Evolutionary conservation across 192 early-diverging fungal species (phyloP), one percentile per base, ranked within the genome.

Genomic region (Backusella psychrophila): DNA sequence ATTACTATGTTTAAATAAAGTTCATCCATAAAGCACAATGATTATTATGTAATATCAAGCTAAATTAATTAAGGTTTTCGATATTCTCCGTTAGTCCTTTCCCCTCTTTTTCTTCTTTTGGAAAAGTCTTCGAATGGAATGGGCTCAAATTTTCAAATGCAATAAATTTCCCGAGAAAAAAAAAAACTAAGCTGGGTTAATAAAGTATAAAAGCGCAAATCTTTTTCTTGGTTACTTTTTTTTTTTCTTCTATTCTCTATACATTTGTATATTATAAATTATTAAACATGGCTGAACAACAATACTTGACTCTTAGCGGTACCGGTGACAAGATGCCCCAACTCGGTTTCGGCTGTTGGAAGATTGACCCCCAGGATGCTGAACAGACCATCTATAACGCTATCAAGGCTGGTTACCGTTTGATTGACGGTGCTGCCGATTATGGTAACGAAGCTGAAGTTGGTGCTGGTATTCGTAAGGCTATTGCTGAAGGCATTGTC

Each of bases 371-470:
- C 41, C 77, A 86, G 11, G 44, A 66, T 19, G 76, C 85, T 42
- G 82, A 79, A 6, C 69, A 83, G 29, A 78, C 78, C 23, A 79
- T 88, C 46, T 75, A 80, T 72, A 79, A 83, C 71, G 83, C 52
- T 39, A 71, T 83, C 56, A 75, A 75, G 38, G 35, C 39, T 70
- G 81, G 76, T 31, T 81, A 84, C 75, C 76, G 83, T 46, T 69
- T 79, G 38, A 71, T 80, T 26, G 82, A 93, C 75, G 79, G 83
- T 66, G 91, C 90, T 46, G 81, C 84, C 38, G 85, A 85, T 66
- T 93, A 92, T 74, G 88, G 86, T 23, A 92, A 88, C 63, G 90
- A 92, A 66, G 78, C 78, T n/a, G 85, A 91, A 73, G 86, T 90
- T 34, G 89, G 90, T 31, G 75, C 78, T 41, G 89, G 86, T 69